Percentiles rank a stretch among this genome's conserved stretches.
Conservation (phyloP, 805 yeast species). For the Saccharomycopsis fermentans region DNA sequence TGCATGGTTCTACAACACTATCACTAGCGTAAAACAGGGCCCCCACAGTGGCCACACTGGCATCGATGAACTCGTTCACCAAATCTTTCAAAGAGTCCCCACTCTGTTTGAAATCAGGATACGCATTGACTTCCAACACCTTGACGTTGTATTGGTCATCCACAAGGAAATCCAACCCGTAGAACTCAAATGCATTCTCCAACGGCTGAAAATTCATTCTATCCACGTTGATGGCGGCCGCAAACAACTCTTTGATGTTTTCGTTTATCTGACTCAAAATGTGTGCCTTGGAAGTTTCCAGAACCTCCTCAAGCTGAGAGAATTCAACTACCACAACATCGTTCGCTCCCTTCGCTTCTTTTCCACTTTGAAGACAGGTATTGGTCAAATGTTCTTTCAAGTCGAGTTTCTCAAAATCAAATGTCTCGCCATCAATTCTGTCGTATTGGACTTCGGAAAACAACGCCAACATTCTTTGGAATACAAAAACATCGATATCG, state of each 20-base stretch:
- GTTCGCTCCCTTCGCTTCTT: slow-evolving; percentile 26
- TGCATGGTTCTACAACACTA: not conserved
- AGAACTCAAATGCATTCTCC: slow-evolving; percentile 73
- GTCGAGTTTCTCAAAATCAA: slow-evolving; percentile 27
- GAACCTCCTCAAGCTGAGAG: slow-evolving; percentile 32
- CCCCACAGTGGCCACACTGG: not conserved
- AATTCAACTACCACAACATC: slow-evolving; percentile 47
- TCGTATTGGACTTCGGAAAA: slow-evolving; percentile 55
- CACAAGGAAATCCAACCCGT: slow-evolving; percentile 82
- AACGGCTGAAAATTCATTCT: slow-evolving; percentile 79
- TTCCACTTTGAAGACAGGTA: slow-evolving; percentile 73
- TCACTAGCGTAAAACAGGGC: not conserved
- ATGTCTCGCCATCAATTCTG: slow-evolving; percentile 26
- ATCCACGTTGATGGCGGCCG: slow-evolving; percentile 74
- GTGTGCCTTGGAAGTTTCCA: slow-evolving; percentile 28
- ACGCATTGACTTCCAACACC: slow-evolving; percentile 80
- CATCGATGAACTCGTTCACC: slow-evolving; percentile 55
- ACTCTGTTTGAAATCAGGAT: slow-evolving; percentile 95
- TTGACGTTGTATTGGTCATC: slow-evolving; percentile 43
- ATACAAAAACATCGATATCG: slow-evolving; percentile 67
- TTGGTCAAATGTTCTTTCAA: slow-evolving; percentile 82
- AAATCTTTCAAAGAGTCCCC: slow-evolving; percentile 62
- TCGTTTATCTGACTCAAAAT: slow-evolving; percentile 48
- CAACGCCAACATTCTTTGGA: slow-evolving; percentile 66
- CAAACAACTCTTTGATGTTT: slow-evolving; percentile 60